A percentile compares a stretch with the other conserved stretches of the same genome.
Evolutionary conservation across 2,329 filamentous ascomycete species (phyloP).

Genomic region (Neofusicoccum umdonicola): DNA sequence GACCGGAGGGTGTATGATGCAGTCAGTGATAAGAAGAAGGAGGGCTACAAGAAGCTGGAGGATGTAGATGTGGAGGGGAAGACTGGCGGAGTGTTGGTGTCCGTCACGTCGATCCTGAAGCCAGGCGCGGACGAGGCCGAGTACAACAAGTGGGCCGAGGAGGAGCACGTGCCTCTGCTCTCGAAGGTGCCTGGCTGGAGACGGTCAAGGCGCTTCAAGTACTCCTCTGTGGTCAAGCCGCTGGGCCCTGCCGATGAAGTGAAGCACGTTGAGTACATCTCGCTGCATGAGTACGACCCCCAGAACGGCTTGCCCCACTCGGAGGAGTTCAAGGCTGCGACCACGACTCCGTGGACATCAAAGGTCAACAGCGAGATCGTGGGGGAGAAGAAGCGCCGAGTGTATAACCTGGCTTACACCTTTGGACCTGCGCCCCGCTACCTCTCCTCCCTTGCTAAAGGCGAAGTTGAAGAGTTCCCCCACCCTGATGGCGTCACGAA

Average conservation of each 20-base stretch:
- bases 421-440: constrained; percentile 75
- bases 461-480: constrained; percentile 46
- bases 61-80: constrained; percentile 58
- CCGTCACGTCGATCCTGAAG: constrained; percentile 60
- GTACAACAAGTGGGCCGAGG: constrained; percentile 66
- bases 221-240: constrained; percentile 53
- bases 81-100: constrained; percentile 60
- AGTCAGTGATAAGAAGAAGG: constrained; percentile 53
- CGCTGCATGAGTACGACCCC: constrained; percentile 70
- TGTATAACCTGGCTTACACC: constrained; percentile 73
- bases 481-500: constrained; percentile 56
- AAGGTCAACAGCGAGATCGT: constrained; percentile 61
- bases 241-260: constrained; percentile 43
- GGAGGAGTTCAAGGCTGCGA: constrained; percentile 55
- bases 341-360: constrained; percentile 60
- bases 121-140: constrained; percentile 55
- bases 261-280: constrained; percentile 52
- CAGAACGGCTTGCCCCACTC: constrained; percentile 65
- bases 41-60: constrained; percentile 61
- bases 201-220: constrained; percentile 68
- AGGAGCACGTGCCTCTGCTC: constrained; percentile 72
- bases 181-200: constrained; percentile 76
- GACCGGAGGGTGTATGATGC: constrained; percentile 70
- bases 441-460: constrained; percentile 55
- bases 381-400: constrained; percentile 55